phyloP scores from a whole-genome alignment of 495 filamentous ascomycete genomes.

The Immersiella caudata region DNA sequence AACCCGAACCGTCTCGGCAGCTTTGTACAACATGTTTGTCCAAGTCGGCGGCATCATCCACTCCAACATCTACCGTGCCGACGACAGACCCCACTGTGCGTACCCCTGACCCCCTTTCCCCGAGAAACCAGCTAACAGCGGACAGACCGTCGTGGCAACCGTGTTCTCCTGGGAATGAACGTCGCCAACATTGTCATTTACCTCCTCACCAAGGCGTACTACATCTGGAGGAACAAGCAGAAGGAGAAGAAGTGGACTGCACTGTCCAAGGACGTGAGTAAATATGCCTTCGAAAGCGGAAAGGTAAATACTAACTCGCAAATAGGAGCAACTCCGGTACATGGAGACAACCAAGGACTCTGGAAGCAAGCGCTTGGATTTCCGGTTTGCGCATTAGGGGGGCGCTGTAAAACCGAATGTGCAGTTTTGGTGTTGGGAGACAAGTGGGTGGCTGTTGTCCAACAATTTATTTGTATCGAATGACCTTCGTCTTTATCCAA shows the following conservation, averaged over 20 bases:
- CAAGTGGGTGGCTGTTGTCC: no score
- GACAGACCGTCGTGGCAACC: slow-evolving; percentile 66
- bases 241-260: slow-evolving; percentile 44
- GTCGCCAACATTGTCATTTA: slow-evolving; percentile 38
- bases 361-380: slow-evolving; percentile 51
- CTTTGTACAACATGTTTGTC: slow-evolving; percentile 54
- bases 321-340: slow-evolving; percentile 33
- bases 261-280: slow-evolving; percentile 42
- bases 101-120: slow-evolving; percentile 39
- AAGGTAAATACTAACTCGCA: not conserved
- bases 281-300: not conserved
- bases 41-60: slow-evolving; percentile 24
- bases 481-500: no score
- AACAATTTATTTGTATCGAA: no score
- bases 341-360: slow-evolving; percentile 39
- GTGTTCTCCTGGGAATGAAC: slow-evolving; percentile 60
- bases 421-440: no score
- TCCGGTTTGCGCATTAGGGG: slow-evolving; percentile 43
- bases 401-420: no score
- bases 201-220: slow-evolving; percentile 48
- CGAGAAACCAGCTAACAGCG: slow-evolving; percentile 63
- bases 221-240: slow-evolving; percentile 47
- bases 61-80: slow-evolving; percentile 34
- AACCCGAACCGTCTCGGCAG: slow-evolving; percentile 65
- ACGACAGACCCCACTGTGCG: slow-evolving; percentile 64